Evolutionary conservation across 495 filamentous ascomycete genomes (phyloP).

Genomic region (Peziza echinospora): DNA sequence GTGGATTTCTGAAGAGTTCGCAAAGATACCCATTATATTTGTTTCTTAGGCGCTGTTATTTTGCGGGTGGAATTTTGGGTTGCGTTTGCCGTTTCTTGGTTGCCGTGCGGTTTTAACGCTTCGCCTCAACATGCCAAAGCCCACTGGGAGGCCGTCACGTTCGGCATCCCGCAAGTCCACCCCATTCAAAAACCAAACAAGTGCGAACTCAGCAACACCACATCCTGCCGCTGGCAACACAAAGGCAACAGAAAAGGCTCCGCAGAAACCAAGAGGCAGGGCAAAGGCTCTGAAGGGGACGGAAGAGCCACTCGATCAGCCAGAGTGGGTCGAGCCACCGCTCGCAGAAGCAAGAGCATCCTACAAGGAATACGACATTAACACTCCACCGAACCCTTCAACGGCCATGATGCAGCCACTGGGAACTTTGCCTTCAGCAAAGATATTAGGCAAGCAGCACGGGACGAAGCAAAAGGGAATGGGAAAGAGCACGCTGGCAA

Average conservation of each 20-base stretch:
- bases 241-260: background rate
- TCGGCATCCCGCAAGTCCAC: background rate
- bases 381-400: slow-evolving; percentile 11
- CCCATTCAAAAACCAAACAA: background rate
- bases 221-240: background rate
- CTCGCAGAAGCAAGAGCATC: slow-evolving; percentile 16
- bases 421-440: slow-evolving; percentile 15
- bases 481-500: background rate
- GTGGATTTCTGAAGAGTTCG: background rate
- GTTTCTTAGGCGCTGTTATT: background rate
- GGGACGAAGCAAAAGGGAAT: background rate
- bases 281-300: background rate
- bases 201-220: background rate
- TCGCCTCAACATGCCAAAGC: background rate
- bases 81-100: background rate
- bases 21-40: background rate
- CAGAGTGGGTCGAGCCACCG: slow-evolving; percentile 17
- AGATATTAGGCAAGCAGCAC: slow-evolving; percentile 6
- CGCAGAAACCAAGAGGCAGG: background rate
- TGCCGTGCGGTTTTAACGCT: background rate
- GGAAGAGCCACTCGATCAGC: background rate
- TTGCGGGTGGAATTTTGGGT: background rate
- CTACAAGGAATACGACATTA: slow-evolving; percentile 20
- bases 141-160: background rate
- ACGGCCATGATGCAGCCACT: slow-evolving; percentile 17